These are phyloP conservation scores for Pyrenula aspistea DNA, from an alignment of 495 filamentous ascomycete genomes.

Conservation along the genomic window DNA sequence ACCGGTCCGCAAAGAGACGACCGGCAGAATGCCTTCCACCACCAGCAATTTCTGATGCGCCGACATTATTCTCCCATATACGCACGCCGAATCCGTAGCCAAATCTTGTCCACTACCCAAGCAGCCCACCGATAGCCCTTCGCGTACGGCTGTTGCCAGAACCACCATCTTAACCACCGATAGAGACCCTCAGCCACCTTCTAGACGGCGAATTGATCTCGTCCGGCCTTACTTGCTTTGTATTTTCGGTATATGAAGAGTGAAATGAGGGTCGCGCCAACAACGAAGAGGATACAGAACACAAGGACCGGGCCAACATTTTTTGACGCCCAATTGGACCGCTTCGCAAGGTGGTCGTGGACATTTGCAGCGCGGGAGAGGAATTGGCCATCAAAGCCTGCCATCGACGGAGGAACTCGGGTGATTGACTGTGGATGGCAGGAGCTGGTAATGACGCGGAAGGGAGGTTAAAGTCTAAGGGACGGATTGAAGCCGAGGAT, in stretches of 20 bases:
- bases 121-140: background rate
- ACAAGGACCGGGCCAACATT: slow-evolving; percentile 41
- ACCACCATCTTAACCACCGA: background rate
- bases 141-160: background rate
- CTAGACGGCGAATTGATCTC: slow-evolving; percentile 10
- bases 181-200: background rate
- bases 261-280: slow-evolving; percentile 26
- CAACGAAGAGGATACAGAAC: slow-evolving; percentile 39
- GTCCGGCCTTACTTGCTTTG: slow-evolving; percentile 22
- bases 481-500: too few species aligned
- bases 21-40: too few species aligned
- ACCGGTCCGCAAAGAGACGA: too few species aligned
- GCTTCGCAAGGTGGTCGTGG: slow-evolving; percentile 14
- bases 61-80: too few species aligned
- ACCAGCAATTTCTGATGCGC: too few species aligned
- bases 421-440: too few species aligned
- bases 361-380: background rate
- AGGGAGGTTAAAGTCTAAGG: too few species aligned
- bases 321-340: slow-evolving; percentile 34
- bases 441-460: too few species aligned
- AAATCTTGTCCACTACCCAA: background rate
- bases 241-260: slow-evolving; percentile 32
- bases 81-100: background rate
- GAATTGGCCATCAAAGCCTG: background rate
- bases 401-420: background rate